A percentile compares a stretch with the other conserved stretches of the same genome.
Evolutionary conservation across 768 basidiomycete genomes (phyloP).

Genomic region (Amanita thiersii): DNA sequence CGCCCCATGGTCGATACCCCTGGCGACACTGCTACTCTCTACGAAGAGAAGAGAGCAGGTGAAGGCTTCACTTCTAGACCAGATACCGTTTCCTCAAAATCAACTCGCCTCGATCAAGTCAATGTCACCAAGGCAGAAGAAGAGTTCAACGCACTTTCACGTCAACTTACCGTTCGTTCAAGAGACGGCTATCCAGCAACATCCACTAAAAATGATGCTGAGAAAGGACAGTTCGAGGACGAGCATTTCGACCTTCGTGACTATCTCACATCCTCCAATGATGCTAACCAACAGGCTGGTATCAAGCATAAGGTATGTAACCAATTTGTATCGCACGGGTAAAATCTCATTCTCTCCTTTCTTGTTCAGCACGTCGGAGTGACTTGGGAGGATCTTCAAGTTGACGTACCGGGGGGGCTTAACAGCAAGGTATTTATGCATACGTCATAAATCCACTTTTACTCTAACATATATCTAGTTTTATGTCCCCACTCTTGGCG

Average conservation of each 20-base stretch:
- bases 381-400: slow-evolving; percentile 63
- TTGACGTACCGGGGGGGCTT: slow-evolving; percentile 47
- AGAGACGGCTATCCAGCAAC: slow-evolving; percentile 15
- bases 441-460: neutral
- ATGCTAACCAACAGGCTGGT: slow-evolving; percentile 55
- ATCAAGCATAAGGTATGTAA: slow-evolving; percentile 51
- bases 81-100: slow-evolving; percentile 8
- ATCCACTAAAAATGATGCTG: slow-evolving; percentile 32
- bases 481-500: slow-evolving; percentile 52
- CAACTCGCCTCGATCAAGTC: slow-evolving; percentile 23
- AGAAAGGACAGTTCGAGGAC: slow-evolving; percentile 26
- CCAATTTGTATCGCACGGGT: neutral
- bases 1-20: slow-evolving; percentile 22
- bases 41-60: slow-evolving; percentile 16
- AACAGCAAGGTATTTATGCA: slow-evolving; percentile 41
- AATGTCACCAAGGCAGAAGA: slow-evolving; percentile 43
- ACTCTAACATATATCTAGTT: slow-evolving; percentile 24
- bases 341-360: neutral
- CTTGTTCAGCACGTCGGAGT: slow-evolving; percentile 53
- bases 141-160: slow-evolving; percentile 48
- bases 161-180: slow-evolving; percentile 25
- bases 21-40: slow-evolving; percentile 20
- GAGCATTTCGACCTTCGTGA: slow-evolving; percentile 56
- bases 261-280: slow-evolving; percentile 59
- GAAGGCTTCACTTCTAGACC: slow-evolving; percentile 7